These are phyloP conservation scores for Aspergillus leporis DNA, from an alignment of 495 filamentous ascomycete species.

Conservation along the genomic window DNA sequence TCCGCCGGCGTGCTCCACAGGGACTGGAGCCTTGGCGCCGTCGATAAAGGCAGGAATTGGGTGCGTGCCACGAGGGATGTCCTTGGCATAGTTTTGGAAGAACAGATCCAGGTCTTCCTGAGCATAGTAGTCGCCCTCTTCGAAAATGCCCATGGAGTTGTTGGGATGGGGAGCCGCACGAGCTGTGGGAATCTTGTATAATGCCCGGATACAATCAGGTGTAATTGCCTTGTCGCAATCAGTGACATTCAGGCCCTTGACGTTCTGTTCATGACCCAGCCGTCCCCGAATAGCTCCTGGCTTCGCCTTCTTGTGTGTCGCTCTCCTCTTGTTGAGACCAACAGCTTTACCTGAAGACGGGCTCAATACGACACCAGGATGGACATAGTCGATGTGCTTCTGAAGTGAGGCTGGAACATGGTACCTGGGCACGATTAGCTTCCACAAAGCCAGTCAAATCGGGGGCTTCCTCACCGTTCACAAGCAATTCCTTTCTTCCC, in stretches of 20 bases:
- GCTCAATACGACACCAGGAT: conserved; percentile 44
- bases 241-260: conserved; percentile 25
- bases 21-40: conserved; percentile 38
- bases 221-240: conserved; percentile 39
- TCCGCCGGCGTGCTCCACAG: conserved; percentile 29
- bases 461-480: conserved; percentile 31
- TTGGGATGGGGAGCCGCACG: conserved; percentile 37
- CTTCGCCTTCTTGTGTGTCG: conserved; percentile 6
- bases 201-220: conserved; percentile 34
- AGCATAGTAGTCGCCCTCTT: conserved; percentile 44
- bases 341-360: conserved; percentile 31
- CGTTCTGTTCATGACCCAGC: background rate
- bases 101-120: conserved; percentile 62
- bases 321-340: conserved; percentile 20
- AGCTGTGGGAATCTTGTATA: conserved; percentile 46
- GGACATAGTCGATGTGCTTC: conserved; percentile 60
- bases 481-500: conserved; percentile 51
- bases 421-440: conserved; percentile 37
- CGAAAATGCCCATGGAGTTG: conserved; percentile 46
- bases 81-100: conserved; percentile 42
- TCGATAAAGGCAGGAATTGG: conserved; percentile 45
- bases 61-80: conserved; percentile 36
- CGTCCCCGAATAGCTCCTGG: background rate
- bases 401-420: conserved; percentile 52
- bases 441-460: background rate